Conservation (phyloP, 805 yeast genomes). For the Yarrowia osloensis region DNA sequence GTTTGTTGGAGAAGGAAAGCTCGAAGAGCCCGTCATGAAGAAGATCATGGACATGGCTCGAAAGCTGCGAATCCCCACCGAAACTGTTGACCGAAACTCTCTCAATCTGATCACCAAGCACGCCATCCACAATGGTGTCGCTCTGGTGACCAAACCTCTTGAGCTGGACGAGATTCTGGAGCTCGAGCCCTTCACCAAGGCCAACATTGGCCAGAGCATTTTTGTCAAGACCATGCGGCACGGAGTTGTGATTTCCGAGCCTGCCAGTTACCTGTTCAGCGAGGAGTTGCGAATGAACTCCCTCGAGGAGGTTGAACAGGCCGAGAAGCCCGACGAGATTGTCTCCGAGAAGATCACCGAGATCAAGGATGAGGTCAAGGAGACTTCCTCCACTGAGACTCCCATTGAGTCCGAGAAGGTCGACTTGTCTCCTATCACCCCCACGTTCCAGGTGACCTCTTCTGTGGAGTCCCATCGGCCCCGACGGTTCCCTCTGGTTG, state of each 20-base stretch:
- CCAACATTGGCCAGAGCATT: background rate
- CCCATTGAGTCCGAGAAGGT: background rate
- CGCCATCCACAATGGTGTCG: constrained; percentile 81
- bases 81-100: constrained; percentile 48
- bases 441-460: constrained; percentile 12
- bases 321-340: background rate
- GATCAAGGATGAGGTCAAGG: background rate
- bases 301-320: constrained; percentile 2
- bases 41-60: constrained; percentile 54
- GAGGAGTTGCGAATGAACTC: constrained; percentile 34
- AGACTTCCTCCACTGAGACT: background rate
- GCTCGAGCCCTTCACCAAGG: constrained; percentile 39
- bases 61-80: constrained; percentile 40
- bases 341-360: background rate
- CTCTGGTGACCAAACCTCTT: constrained; percentile 64
- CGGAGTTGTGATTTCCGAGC: constrained; percentile 20
- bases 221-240: constrained; percentile 22
- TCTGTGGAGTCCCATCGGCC: constrained; percentile 4
- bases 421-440: background rate
- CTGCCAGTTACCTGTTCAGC: constrained; percentile 15
- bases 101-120: constrained; percentile 61
- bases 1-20: background rate
- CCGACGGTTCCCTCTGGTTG: constrained; percentile 58
- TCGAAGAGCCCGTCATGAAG: constrained; percentile 22
- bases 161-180: constrained; percentile 41